Percentiles rank a stretch among this genome's conserved stretches.
Conservation (phyloP, 352 stramenopile species). For the Phytophthora lateralis region DNA sequence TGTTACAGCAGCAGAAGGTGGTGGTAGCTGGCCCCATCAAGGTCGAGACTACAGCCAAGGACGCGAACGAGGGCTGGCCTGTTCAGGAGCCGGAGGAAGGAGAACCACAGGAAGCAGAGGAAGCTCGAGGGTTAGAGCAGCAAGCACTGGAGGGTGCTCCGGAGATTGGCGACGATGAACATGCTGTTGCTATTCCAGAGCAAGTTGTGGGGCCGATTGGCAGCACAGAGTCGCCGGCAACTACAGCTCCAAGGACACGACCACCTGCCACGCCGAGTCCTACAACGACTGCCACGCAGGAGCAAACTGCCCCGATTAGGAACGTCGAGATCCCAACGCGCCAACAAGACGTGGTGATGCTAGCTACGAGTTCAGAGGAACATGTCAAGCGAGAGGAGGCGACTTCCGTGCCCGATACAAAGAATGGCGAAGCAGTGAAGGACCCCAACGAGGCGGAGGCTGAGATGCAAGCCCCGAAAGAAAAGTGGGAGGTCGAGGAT, state of each 20-base stretch:
- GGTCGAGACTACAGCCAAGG: slow-evolving; percentile 16
- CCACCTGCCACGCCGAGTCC: background rate
- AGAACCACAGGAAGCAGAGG: slow-evolving; percentile 1
- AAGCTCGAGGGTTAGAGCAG: slow-evolving; percentile 6
- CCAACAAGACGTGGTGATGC: slow-evolving; percentile 15
- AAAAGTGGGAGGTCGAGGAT: slow-evolving; percentile 21
- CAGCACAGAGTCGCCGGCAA: background rate
- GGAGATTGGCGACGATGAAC: slow-evolving; percentile 7
- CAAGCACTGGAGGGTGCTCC: slow-evolving; percentile 8
- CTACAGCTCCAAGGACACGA: background rate
- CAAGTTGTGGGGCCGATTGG: background rate
- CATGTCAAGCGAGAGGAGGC: slow-evolving; percentile 6
- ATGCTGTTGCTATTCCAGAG: background rate
- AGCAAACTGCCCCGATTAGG: background rate
- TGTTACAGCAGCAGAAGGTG: slow-evolving; percentile 8
- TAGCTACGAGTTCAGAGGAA: background rate
- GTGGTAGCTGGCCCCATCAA: slow-evolving; percentile 11
- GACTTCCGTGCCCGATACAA: background rate
- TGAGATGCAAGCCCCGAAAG: slow-evolving; percentile 24
- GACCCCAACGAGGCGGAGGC: slow-evolving; percentile 16
- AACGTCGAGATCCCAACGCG: slow-evolving; percentile 9
- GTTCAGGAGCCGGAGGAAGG: slow-evolving; percentile 7
- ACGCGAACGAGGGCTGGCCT: slow-evolving; percentile 25
- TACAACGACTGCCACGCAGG: slow-evolving; percentile 1
- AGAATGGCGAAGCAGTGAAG: slow-evolving; percentile 2